Evolutionary conservation across 306 rosid genomes (phyloP), one percentile per base, ranked within the genome.

Genomic region (Elaeagnus macrophylla): DNA sequence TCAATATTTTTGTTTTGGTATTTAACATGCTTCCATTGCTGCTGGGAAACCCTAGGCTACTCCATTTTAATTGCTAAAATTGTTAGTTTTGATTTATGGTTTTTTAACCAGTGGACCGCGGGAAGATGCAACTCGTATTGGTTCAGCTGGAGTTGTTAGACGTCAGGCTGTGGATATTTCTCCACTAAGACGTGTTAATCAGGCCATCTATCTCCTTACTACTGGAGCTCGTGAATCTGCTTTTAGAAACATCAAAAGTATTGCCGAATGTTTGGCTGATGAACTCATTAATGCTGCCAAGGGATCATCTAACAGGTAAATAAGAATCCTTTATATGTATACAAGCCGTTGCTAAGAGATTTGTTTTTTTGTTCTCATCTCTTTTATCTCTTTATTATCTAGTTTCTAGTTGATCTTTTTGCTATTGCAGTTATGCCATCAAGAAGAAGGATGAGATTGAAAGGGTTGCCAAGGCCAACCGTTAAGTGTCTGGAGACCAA

Each of bases 161-260:
- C 77, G 81, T 57, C 81, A 71, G 63, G 81, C 81, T 1, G 81
- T 71, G 62, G 77, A 76, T 67, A 76, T 76, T 58, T 76, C 77
- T 50, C 81, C 77, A 35, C 44, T 71, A 25, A 59, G 81, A 0
- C 81, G 77, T 12, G 77, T 71, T 32, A 71, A 76, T 57, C 74
- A 76, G 61, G 81, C 81, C 5, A 67, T 67, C 64, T 76, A 76
- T 46, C 81, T 76, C 48, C 70, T 76, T 6, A 71, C 81, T 4
- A 76, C 81, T 3, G 77, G 77, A 1, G 74, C 81, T 18, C 74
- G 81, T 43, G 77, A 74, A 48, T 59, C 79, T 43, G 79, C 79
- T 37, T 74, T 74, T 45, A 74, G 79, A 66, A 74, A 74, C 56
- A 51, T 67, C 39, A 76, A 76, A 58, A 76, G 77, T 2, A 67